Evolutionary conservation across 352 stramenopile genomes (phyloP), one percentile per base, ranked within the genome.

Genomic region (Phytophthora boehmeriae): DNA sequence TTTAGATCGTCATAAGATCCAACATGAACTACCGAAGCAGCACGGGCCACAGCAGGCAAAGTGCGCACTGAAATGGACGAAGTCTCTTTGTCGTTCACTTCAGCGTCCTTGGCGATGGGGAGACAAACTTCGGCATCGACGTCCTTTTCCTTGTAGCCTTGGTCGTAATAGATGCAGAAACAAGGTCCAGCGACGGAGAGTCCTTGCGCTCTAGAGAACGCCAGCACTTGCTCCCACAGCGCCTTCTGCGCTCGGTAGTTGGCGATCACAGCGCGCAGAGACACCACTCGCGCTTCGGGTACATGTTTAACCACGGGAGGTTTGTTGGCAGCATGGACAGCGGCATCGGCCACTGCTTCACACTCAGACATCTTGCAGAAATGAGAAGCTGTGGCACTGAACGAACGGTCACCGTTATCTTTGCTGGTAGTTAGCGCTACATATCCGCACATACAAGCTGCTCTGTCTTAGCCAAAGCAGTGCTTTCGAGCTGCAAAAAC

Each of bases 111-210:
- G n/a, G 54, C 50, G 50, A 80, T 74, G 0, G 68, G 75, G 11
- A 80, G 51, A 57, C 75, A 84, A 14, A 80, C 75, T 25, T 84
- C 75, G 8, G 63, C 68, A 43, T 84, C 69, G 1, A 84, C 72
- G 52, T 81, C 69, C n/a, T 54, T 68, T 38, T 65, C 53, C 52
- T 78, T 81, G 69, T 62, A 79, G 19, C 63, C 75, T 43, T 55
- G 50, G 16, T 81, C 69, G 39, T 78, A 72, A 64, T 78, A 81
- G 45, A 77, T 64, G 16, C 63, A 66, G 19, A 81, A 71, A 49
- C 69, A 77, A 0, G 71, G 57, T 1, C 59, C 60, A 9, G 52
- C 53, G 13, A 69, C 59, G 5, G 34, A 19, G 36, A 79, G 42
- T 2, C 51, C 50, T 9, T 68, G 52, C 2, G 64, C 44, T 22